A percentile compares a stretch with the other conserved stretches of the same genome.
Evolutionary conservation across 768 basidiomycete genomes (phyloP).

Genomic region (Suillus paluster): DNA sequence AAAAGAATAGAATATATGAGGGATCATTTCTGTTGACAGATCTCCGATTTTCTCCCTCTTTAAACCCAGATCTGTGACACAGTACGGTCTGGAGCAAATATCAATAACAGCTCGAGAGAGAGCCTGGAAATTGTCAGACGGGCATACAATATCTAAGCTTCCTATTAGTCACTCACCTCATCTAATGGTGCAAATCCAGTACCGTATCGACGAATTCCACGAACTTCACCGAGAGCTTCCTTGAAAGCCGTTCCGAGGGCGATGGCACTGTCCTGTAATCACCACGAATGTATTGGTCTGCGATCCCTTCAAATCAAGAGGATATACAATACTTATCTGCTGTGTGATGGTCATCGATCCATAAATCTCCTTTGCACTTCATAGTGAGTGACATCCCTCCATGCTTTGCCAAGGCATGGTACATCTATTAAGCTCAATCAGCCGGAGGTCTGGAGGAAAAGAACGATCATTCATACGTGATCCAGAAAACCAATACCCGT

Average conservation of each 20-base stretch:
- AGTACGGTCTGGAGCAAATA: conserved; percentile 97
- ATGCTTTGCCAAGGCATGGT: conserved; percentile 96
- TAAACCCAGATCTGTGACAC: conserved; percentile 87
- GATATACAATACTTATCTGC: conserved; percentile 76
- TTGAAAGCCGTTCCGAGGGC: conserved; percentile 92
- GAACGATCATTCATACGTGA: conserved; percentile 64
- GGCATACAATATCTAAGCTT: conserved; percentile 1
- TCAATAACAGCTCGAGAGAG: conserved; percentile 96
- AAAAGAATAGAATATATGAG: conserved; percentile 97
- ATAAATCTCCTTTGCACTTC: conserved; percentile 93
- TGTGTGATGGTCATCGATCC: conserved; percentile 99
- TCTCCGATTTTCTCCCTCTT: conserved; percentile 93
- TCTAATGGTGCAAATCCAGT: conserved; percentile 97
- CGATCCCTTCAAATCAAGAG: conserved; percentile 20
- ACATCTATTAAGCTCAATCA: conserved; percentile 69
- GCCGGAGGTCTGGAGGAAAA: not conserved
- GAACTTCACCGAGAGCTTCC: conserved; percentile 90
- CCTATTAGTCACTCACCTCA: conserved; percentile 62
- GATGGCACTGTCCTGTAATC: conserved; percentile 84
- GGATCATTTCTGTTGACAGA: conserved; percentile 96
- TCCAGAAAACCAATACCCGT: conserved; percentile 99
- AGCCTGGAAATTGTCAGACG: conserved; percentile 56
- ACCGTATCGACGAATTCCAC: conserved; percentile 93
- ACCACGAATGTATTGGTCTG: conserved; percentile 7
- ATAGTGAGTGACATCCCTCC: conserved; percentile 90